Evolutionary conservation across 2,329 filamentous ascomycete species (phyloP), one percentile per base, ranked within the genome.

Genomic region (Septoria petroselini): DNA sequence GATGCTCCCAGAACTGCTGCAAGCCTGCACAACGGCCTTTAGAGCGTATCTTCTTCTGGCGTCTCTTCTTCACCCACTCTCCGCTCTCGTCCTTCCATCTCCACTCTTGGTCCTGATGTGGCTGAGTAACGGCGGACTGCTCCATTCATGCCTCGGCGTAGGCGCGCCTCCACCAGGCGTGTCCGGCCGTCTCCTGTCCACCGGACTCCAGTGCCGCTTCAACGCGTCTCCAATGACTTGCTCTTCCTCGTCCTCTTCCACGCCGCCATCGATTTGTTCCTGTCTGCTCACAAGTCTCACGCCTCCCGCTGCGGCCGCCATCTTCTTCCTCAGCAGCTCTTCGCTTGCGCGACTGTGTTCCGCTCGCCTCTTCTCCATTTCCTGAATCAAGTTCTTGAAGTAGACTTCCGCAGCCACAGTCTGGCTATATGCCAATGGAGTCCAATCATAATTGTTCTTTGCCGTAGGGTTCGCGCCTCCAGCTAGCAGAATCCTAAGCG

Each of bases 341-440:
- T 64, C 62, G 31, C 57, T 60, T 37, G 65, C 60, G 42, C 66
- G 17, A 38, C 17, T 38, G 15, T 38, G 15, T 17, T 12, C 35
- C 1, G 63, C 72, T 52, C 74, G 79, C 60, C 81, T 74, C 65
- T 81, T 80, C 64, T 86, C 85, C 14, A 83, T 79, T 61, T 93
- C 88, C 0, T 77, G 77, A 3, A 93, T 82, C 46, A 95, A 70
- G 11, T 81, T 82, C 70, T 87, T 88, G 54, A 93, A 83, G 65
- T 94, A 93, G 0, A 90, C 85, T 69, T 94, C 88, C 1, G 88
- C 87, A 65, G 89, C 85, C 6, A 89, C 84, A 0, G 86, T 91
- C 11, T 86, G 82, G 55, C 84, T 88, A 68, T 95, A 95, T 14
- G 84, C 82, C n/a, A 90, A 77, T 0, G 90, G 85, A 1, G 84